Evolutionary conservation across 192 early-diverging fungal genomes (phyloP), one percentile per base, ranked within the genome.

Genomic region (Coemansia furcata): DNA sequence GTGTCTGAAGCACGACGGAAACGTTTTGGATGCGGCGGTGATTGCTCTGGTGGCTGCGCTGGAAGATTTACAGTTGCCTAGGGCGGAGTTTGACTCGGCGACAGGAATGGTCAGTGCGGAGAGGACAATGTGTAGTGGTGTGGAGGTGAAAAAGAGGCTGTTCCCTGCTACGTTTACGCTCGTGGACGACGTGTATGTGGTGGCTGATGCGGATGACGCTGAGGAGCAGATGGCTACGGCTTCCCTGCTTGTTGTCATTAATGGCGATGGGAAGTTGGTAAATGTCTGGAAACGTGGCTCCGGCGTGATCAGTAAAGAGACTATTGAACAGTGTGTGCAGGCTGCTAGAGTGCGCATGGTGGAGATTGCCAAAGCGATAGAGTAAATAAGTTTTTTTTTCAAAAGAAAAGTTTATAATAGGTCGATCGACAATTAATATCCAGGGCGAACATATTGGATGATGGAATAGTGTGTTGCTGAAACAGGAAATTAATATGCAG

Each of bases 1-100:
- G 32, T 97, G 93, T 65, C 65, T 99, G 32, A 90, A 92, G 63
- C 92, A 95, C 71, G 95, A 95, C 68, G 97, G 97, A 21, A 94
- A 94, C 69, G 86, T 93, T 0, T 46, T 94, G 65, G 97, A 99
- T 77, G 94, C 95, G 2, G 89, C 90, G 23, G 55, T 99, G 19
- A 55, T 90, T 33, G 91, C 94, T 6, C 71, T 97, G 21, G 73
- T 88, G 36, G 86, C 92, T n/a, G 94, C 97, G 0, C 76, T 99
- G 33, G 73, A 76, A 29, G 84, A 91, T 71, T 72, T 93, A 90
- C 79, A 64, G 63, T 85, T 95, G 44, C 95, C 94, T 39, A 82
- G 76, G 55, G 89, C 88, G 32, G 71, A 78, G 63, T 87, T 89
- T 64, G 84, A 87, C 62, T 85, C 89, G 62, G 86, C 78, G 21